Percentiles rank a stretch among this genome's conserved stretches.
Evolutionary conservation across 768 basidiomycete genomes (phyloP).

Genomic region (Coprinellus micaceus): DNA sequence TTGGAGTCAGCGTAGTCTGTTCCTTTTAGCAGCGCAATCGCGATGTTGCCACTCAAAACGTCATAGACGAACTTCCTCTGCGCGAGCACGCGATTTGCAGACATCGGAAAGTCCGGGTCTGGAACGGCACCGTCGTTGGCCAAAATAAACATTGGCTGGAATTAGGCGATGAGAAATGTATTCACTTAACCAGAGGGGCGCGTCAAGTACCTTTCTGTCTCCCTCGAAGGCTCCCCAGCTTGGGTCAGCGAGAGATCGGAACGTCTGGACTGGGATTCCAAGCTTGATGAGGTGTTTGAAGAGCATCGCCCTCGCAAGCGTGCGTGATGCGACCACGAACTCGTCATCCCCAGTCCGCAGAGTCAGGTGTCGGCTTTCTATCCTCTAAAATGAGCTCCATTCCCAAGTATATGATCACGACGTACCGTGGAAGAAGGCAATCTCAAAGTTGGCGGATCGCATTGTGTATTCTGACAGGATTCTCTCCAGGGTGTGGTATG

Average conservation of each 20-base stretch:
- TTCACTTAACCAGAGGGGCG: too few species aligned
- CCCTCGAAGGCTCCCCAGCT: slow-evolving; percentile 46
- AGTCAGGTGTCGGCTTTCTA: slow-evolving; percentile 40
- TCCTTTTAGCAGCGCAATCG: slow-evolving; percentile 51
- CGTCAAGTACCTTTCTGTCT: slow-evolving; percentile 37
- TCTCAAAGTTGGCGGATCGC: slow-evolving; percentile 54
- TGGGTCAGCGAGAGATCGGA: slow-evolving; percentile 42
- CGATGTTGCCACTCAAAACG: slow-evolving; percentile 44
- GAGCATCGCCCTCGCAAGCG: slow-evolving; percentile 50
- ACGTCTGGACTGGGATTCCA: slow-evolving; percentile 41
- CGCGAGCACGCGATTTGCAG: slow-evolving; percentile 30
- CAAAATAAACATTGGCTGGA: slow-evolving; percentile 66
- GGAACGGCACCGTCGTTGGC: slow-evolving; percentile 47
- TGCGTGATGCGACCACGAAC: slow-evolving; percentile 42
- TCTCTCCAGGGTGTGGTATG: slow-evolving; percentile 50
- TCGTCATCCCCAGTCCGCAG: slow-evolving; percentile 32
- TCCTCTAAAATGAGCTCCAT: too few species aligned
- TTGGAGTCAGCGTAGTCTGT: slow-evolving; percentile 63
- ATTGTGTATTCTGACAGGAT: slow-evolving; percentile 44
- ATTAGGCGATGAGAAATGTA: too few species aligned
- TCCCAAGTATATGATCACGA: too few species aligned
- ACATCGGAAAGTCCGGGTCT: slow-evolving; percentile 9
- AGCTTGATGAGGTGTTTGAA: slow-evolving; percentile 46
- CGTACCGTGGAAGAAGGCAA: slow-evolving; percentile 67
- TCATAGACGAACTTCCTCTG: slow-evolving; percentile 50